phyloP scores from a whole-genome alignment of 106 monocot species.

The Dendrobium catenatum region DNA sequence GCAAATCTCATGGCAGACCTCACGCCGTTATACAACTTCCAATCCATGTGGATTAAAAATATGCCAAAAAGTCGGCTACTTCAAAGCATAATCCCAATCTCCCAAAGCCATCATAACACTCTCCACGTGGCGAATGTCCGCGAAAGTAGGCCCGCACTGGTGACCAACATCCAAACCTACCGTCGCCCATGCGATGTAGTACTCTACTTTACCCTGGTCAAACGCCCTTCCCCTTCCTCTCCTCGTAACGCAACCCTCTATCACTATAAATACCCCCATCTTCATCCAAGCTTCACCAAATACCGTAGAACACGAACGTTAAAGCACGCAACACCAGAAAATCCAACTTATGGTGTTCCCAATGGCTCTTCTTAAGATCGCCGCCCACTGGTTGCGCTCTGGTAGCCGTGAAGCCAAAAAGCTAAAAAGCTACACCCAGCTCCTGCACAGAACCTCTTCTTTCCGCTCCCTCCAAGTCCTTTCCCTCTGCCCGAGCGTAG shows the following conservation, averaged over 20 bases:
- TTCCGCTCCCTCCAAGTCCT: not conserved
- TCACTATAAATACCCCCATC: not conserved
- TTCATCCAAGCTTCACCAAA: not conserved
- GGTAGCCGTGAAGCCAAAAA: not conserved
- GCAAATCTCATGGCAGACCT: no score
- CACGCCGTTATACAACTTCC: no score
- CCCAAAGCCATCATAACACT: not conserved
- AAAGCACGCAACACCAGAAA: not conserved
- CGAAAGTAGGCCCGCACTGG: not conserved
- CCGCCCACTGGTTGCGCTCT: not conserved
- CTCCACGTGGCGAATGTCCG: not conserved
- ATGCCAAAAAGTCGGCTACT: no score
- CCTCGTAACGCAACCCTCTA: not conserved
- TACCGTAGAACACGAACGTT: no score
- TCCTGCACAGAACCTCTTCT: not conserved
- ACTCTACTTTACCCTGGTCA: not conserved
- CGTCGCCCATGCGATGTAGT: not conserved
- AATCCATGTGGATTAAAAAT: no score
- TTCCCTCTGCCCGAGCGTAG: not conserved
- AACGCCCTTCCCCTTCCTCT: not conserved
- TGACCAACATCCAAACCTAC: conserved; percentile 9
- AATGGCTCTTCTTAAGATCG: not conserved
- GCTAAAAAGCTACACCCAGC: not conserved
- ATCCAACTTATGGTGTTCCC: not conserved
- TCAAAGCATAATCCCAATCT: not conserved